These are phyloP conservation scores for Parastagonospora nodorum DNA, from an alignment of 2,329 filamentous ascomycete species.

Conservation along the genomic window DNA sequence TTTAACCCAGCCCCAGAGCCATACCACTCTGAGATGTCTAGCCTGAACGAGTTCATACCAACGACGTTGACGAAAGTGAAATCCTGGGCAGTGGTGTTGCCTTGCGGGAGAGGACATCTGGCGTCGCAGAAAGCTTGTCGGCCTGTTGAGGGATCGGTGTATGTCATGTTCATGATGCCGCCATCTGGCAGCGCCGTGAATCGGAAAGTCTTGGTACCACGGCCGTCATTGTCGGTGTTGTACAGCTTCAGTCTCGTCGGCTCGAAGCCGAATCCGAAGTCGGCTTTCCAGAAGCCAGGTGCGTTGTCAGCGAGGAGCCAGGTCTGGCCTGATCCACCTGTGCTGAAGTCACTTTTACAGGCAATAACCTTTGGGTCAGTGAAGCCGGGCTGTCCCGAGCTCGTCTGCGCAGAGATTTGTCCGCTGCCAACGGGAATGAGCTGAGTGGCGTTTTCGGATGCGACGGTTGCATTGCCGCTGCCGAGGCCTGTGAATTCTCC, in stretches of 20 bases:
- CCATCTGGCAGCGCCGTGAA: conserved; percentile 84
- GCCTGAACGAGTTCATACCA: conserved; percentile 83
- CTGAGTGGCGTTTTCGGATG: conserved; percentile 72
- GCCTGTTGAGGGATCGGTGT: conserved; percentile 72
- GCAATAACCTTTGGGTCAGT: conserved; percentile 79
- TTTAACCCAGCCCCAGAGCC: conserved; percentile 82
- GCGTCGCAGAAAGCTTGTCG: conserved; percentile 75
- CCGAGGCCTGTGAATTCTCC: conserved; percentile 88
- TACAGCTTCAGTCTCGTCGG: conserved; percentile 86
- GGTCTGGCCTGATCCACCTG: conserved; percentile 71
- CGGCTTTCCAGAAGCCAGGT: conserved; percentile 81
- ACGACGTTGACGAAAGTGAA: conserved; percentile 92
- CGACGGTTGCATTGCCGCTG: conserved; percentile 77
- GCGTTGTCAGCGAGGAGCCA: conserved; percentile 81
- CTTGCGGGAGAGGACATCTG: conserved; percentile 77
- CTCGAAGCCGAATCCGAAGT: conserved; percentile 80
- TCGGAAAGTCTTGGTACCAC: conserved; percentile 86
- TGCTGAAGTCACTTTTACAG: conserved; percentile 71
- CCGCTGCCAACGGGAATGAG: conserved; percentile 84
- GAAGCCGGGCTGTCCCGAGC: conserved; percentile 67
- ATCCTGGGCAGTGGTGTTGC: conserved; percentile 77
- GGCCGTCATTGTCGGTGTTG: conserved; percentile 83
- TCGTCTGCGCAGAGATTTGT: conserved; percentile 70
- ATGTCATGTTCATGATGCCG: conserved; percentile 96
- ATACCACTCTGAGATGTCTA: conserved; percentile 88